These are phyloP conservation scores for Borealophlyctis nickersoniae DNA, from an alignment of 192 early-diverging fungal genomes.

Conservation along the genomic window DNA sequence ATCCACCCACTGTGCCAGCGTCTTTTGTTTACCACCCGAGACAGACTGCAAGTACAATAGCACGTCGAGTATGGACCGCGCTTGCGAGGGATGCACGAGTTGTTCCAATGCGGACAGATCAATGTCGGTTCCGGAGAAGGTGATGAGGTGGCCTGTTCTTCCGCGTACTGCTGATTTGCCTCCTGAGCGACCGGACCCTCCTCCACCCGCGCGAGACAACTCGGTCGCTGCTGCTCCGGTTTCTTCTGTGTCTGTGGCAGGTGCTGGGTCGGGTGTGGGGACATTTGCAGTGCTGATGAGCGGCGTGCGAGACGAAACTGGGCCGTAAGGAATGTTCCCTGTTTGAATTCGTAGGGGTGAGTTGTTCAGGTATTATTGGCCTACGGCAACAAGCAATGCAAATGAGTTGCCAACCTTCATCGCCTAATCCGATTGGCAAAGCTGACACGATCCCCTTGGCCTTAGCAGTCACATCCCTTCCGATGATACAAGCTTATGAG, in stretches of 20 bases:
- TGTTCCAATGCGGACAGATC: slow-evolving; percentile 55
- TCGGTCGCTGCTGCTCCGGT: background rate
- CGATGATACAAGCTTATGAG: background rate
- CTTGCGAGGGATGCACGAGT: slow-evolving; percentile 48
- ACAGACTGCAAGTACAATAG: slow-evolving; percentile 24
- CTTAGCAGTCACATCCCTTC: slow-evolving; percentile 32
- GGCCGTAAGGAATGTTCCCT: slow-evolving; percentile 1
- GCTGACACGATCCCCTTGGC: slow-evolving; percentile 34
- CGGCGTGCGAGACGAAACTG: background rate
- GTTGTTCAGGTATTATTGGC: too few species aligned
- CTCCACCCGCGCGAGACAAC: background rate
- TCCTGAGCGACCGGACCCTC: background rate
- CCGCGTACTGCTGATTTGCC: slow-evolving; percentile 12
- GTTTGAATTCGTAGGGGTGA: too few species aligned
- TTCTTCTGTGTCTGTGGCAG: too few species aligned
- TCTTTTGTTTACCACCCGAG: background rate
- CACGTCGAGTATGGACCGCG: slow-evolving; percentile 41
- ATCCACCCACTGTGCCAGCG: slow-evolving; percentile 28
- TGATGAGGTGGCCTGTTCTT: slow-evolving; percentile 37
- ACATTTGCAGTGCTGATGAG: background rate
- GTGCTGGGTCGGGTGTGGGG: too few species aligned
- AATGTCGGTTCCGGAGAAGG: slow-evolving; percentile 24
- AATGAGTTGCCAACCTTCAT: too few species aligned
- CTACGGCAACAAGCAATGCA: background rate
- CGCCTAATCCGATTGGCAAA: slow-evolving; percentile 23